These are phyloP conservation scores for Aspergillus nanangensis DNA, from an alignment of 495 filamentous ascomycete genomes.

Conservation along the genomic window DNA sequence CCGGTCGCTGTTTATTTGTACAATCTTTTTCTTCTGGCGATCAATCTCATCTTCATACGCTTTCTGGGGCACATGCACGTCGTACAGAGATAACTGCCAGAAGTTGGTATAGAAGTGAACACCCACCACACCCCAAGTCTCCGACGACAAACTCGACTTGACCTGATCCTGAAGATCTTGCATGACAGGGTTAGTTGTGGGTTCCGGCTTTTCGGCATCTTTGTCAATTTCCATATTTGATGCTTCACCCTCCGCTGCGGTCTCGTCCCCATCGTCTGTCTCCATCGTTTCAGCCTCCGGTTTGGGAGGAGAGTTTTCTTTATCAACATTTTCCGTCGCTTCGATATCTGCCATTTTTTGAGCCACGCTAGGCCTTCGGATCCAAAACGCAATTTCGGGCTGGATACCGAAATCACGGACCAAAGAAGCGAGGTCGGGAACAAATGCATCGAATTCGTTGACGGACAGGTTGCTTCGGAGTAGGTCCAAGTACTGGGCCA, in stretches of 20 bases:
- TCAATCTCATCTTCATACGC: constrained; percentile 71
- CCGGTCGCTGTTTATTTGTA: constrained; percentile 62
- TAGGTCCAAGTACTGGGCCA: constrained; percentile 85
- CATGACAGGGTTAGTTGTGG: constrained; percentile 68
- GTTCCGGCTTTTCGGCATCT: constrained; percentile 12
- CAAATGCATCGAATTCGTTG: constrained; percentile 72
- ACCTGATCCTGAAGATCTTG: constrained; percentile 70
- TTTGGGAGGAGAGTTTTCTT: constrained; percentile 18
- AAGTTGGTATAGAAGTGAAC: constrained; percentile 84
- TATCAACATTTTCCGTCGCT: constrained; percentile 22
- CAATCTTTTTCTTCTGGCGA: constrained; percentile 55
- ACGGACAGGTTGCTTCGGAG: constrained; percentile 72
- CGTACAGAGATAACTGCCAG: constrained; percentile 82
- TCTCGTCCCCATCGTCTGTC: constrained; percentile 24
- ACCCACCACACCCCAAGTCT: constrained; percentile 63
- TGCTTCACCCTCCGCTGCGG: constrained; percentile 9
- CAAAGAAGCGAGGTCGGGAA: constrained; percentile 71
- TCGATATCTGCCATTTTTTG: constrained; percentile 48
- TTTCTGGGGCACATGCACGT: constrained; percentile 66
- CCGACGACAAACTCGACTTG: constrained; percentile 52
- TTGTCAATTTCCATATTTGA: constrained; percentile 36
- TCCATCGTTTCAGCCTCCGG: constrained; percentile 30
- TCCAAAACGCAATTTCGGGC: constrained; percentile 81
- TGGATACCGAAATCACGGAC: constrained; percentile 79
- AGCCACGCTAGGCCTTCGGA: constrained; percentile 66